phyloP scores from a whole-genome alignment of 768 basidiomycete species.

The Chlorophyllum brunneum region DNA sequence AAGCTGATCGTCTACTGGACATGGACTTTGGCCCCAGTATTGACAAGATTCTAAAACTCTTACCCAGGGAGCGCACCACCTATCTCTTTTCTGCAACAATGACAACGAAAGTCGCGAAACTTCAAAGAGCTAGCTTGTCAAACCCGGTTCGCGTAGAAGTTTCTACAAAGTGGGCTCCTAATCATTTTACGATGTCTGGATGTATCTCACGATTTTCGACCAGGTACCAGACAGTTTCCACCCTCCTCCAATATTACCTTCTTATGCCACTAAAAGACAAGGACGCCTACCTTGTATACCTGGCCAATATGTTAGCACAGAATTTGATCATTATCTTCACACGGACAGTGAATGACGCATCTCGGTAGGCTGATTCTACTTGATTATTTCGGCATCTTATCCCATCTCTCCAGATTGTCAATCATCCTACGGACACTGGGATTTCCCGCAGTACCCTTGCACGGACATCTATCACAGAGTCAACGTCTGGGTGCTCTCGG shows the following conservation, averaged over 20 bases:
- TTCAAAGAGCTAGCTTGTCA: constrained; percentile 88
- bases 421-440: constrained; percentile 88
- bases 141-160: constrained; percentile 96
- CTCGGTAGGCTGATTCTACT: constrained; percentile 42
- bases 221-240: constrained; percentile 96
- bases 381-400: constrained; percentile 2
- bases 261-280: constrained; percentile 90
- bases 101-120: constrained; percentile 96
- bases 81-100: constrained; percentile 98
- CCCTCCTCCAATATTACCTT: constrained; percentile 92
- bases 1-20: constrained; percentile 92
- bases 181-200: not conserved
- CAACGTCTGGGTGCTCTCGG: constrained; percentile 88
- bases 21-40: constrained; percentile 96
- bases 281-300: constrained; percentile 85
- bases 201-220: constrained; percentile 8
- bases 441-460: constrained; percentile 92
- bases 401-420: constrained; percentile 53
- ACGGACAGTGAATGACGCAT: constrained; percentile 90
- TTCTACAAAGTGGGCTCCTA: constrained; percentile 70
- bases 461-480: constrained; percentile 93
- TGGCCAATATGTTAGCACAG: constrained; percentile 84
- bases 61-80: constrained; percentile 92
- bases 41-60: constrained; percentile 93
- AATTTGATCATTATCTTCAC: constrained; percentile 97